A percentile compares a stretch with the other conserved stretches of the same genome.
Conservation (phyloP, 176 grass and related monocot species). For the Paspalum vaginatum region DNA sequence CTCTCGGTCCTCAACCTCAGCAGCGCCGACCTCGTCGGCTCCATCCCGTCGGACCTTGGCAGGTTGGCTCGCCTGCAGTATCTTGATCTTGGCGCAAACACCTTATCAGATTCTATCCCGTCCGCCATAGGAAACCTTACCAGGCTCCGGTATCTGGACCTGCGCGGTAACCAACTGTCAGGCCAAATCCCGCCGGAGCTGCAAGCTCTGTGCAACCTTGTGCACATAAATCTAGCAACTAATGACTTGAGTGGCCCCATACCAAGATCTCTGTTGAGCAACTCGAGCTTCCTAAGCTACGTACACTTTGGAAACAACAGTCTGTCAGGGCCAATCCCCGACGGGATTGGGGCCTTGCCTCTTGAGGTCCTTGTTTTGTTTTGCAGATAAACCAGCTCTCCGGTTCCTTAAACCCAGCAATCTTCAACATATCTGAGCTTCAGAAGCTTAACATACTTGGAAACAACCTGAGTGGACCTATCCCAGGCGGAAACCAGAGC, state of each 20-base stretch:
- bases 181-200: not conserved
- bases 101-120: not conserved
- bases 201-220: not conserved
- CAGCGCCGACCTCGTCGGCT: not conserved
- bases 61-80: conserved; percentile 6
- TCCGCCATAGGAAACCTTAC: conserved; percentile 1
- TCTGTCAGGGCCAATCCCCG: not conserved
- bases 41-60: not conserved
- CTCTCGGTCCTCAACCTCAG: conserved; percentile 36
- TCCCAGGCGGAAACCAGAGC: no score
- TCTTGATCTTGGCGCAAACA: conserved; percentile 1
- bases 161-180: not conserved
- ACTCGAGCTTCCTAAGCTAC: not conserved
- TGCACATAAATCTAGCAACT: not conserved
- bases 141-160: not conserved
- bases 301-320: not conserved
- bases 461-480: not conserved
- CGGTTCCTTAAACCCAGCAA: not conserved
- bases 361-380: not conserved
- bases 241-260: not conserved
- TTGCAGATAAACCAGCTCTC: not conserved
- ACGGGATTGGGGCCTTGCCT: not conserved
- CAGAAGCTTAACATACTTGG: accelerated
- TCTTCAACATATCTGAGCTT: not conserved
- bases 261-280: not conserved